Evolutionary conservation across 192 early-diverging fungal species (phyloP).

Genomic region (Phycomyces nitens): DNA sequence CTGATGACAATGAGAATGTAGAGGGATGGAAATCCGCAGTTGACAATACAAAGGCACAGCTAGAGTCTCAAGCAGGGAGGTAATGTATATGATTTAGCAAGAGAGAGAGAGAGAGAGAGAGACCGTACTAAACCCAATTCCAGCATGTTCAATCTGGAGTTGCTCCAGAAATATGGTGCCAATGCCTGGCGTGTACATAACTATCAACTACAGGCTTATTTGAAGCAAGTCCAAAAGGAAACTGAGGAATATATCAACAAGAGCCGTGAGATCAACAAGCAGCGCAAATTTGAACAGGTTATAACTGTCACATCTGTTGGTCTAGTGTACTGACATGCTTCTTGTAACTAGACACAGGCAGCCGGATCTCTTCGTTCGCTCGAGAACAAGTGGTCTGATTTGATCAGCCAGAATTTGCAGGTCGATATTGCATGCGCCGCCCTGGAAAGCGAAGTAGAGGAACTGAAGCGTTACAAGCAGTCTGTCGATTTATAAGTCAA

Average conservation of each 20-base stretch:
- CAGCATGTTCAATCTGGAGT: slow-evolving; percentile 44
- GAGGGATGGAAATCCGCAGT: slow-evolving; percentile 41
- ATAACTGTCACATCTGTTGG: not conserved
- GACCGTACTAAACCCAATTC: not conserved
- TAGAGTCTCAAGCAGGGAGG: slow-evolving; percentile 49
- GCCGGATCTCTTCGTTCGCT: slow-evolving; percentile 38
- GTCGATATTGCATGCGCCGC: slow-evolving; percentile 49
- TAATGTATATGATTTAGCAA: slow-evolving; percentile 15
- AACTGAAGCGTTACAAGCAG: slow-evolving; percentile 40
- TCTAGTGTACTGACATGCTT: not conserved
- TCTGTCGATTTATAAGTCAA: not conserved
- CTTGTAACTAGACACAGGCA: slow-evolving; percentile 27
- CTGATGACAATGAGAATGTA: slow-evolving; percentile 35
- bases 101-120: no score
- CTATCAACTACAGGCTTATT: slow-evolving; percentile 45
- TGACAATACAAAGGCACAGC: slow-evolving; percentile 50
- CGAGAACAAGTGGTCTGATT: slow-evolving; percentile 51
- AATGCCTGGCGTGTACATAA: slow-evolving; percentile 60
- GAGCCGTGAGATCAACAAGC: slow-evolving; percentile 47
- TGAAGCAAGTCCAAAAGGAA: slow-evolving; percentile 35
- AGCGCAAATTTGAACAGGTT: slow-evolving; percentile 52
- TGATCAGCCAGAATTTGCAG: slow-evolving; percentile 48
- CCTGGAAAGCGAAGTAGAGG: slow-evolving; percentile 41
- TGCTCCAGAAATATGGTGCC: slow-evolving; percentile 50
- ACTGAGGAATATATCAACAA: slow-evolving; percentile 42